Evolutionary conservation across 1,284 basidiomycete species (phyloP).

Genomic region (Waitea zeae): DNA sequence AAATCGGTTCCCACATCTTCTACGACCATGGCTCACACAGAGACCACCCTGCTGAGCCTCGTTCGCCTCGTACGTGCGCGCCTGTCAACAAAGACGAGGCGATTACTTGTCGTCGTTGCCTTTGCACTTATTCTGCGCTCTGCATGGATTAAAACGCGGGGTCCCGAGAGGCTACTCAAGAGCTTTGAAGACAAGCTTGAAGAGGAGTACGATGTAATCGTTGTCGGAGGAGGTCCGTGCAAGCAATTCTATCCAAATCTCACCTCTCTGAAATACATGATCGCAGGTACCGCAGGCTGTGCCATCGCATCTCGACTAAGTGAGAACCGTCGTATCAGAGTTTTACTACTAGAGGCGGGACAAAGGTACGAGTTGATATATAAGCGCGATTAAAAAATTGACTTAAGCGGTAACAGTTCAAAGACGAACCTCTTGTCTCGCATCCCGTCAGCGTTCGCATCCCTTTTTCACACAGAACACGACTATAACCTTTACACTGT

Average conservation of each 20-base stretch:
- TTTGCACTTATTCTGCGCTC: too few relatives aligned
- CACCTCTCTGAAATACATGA: neutral
- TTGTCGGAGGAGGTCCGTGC: conserved; percentile 42
- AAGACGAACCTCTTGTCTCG: conserved; percentile 6
- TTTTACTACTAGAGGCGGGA: conserved; percentile 50
- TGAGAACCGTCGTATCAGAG: conserved; percentile 34
- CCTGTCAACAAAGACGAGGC: too few relatives aligned
- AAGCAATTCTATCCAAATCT: too few relatives aligned
- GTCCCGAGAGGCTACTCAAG: too few relatives aligned
- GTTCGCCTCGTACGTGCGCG: too few relatives aligned
- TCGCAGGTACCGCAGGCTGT: conserved; percentile 47
- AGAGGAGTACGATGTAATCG: conserved; percentile 42
- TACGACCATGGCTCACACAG: too few relatives aligned
- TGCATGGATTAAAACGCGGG: too few relatives aligned
- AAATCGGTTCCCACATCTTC: too few relatives aligned
- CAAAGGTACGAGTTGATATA: conserved; percentile 25
- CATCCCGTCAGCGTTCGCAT: conserved; percentile 11
- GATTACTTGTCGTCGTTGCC: too few relatives aligned
- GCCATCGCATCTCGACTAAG: conserved; percentile 47
- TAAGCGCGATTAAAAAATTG: neutral
- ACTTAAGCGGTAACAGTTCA: neutral
- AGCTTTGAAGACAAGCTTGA: too few relatives aligned
- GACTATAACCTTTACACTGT: conserved; percentile 37
- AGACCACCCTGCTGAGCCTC: too few relatives aligned
- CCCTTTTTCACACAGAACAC: conserved; percentile 23